These are phyloP conservation scores for Manihot esculenta DNA, from an alignment of 441 rosid genomes.

Conservation along the genomic window DNA sequence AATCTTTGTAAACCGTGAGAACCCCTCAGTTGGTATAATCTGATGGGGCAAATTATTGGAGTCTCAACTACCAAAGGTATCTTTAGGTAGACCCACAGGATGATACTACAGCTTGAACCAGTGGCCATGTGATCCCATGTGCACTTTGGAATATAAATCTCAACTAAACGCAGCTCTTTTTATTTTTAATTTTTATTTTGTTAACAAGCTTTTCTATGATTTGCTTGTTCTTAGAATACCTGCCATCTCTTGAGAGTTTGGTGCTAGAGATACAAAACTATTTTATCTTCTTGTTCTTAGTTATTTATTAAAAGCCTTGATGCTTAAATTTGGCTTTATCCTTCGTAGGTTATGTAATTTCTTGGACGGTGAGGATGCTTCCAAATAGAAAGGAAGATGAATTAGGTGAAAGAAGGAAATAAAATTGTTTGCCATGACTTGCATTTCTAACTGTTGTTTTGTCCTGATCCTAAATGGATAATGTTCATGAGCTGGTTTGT, in stretches of 20 bases:
- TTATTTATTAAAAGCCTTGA: too few relatives aligned
- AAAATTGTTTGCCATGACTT: not conserved
- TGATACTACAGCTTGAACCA: slow-evolving; percentile 21
- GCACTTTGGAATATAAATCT: slow-evolving; percentile 29
- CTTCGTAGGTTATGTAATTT: slow-evolving; percentile 8
- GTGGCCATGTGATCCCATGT: slow-evolving; percentile 55
- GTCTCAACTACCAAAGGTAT: slow-evolving; percentile 13
- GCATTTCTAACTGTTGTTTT: not conserved
- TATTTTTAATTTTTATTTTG: not conserved
- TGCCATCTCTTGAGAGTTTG: slow-evolving; percentile 14
- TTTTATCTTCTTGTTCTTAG: too few relatives aligned
- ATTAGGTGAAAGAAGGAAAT: slow-evolving; percentile 16
- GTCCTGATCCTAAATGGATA: not conserved
- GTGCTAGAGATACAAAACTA: too few relatives aligned
- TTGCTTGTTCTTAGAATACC: slow-evolving; percentile 20
- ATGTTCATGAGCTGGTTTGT: not conserved
- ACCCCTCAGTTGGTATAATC: slow-evolving; percentile 9
- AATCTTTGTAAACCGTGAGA: not conserved
- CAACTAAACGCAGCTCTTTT: slow-evolving; percentile 9
- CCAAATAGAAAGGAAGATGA: slow-evolving; percentile 24
- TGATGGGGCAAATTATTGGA: slow-evolving; percentile 20
- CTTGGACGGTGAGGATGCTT: slow-evolving; percentile 8
- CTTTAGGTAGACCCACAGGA: slow-evolving; percentile 22
- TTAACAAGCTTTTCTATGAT: slow-evolving; percentile 20
- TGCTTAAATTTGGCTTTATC: not conserved